Base-by-base conservation (phyloP, 306 rosid genomes). In the Malus fusca region DNA sequence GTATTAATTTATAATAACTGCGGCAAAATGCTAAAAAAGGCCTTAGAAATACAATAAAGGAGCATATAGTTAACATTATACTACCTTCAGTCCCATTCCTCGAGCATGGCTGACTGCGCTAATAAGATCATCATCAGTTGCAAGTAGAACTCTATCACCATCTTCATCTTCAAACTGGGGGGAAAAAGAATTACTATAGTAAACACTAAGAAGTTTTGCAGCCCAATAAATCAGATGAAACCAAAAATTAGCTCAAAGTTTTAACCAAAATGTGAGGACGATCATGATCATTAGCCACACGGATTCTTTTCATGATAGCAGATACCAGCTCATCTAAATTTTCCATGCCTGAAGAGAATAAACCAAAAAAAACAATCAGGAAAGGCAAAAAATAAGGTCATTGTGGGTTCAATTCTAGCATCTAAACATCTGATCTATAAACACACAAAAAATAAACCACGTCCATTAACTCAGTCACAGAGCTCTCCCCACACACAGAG, bases 151-250 rank as follows among this genome's bases (percentile, higher is more conserved):
- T 80, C 72, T 90, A 82, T 95, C 99, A 64, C 97, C 93, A 88
- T 95, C 99, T 60, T 92, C 97, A 74, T 95, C 99, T 87, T 92
- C 96, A 12, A 90, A 95, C 99, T 95, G 33, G n/a, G 8, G 23
- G 40, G 8, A 0, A 15, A 42, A 37, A 22, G 15, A 68, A 53
- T 8, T 21, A 61, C 25, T 51, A 14, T 44, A 75, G 37, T 40
- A 18, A 48, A 35, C 42, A 18, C 30, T 60, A 2, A 18, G 28
- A 28, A 42, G 28, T n/a, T 60, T 25, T 23, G 28, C 8, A 26
- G 69, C 77, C 74, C 42, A 76, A 56, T 52, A 64, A 80, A n/a
- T 55, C 63, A 80, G 44, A 72, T 40, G 19, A 42, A 9, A 52
- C 56, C 42, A 40, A 81, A 65, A 66, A 71, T 52, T 19, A 75